Evolutionary conservation across 495 filamentous ascomycete species (phyloP).

Genomic region (Tuber aestivum): DNA sequence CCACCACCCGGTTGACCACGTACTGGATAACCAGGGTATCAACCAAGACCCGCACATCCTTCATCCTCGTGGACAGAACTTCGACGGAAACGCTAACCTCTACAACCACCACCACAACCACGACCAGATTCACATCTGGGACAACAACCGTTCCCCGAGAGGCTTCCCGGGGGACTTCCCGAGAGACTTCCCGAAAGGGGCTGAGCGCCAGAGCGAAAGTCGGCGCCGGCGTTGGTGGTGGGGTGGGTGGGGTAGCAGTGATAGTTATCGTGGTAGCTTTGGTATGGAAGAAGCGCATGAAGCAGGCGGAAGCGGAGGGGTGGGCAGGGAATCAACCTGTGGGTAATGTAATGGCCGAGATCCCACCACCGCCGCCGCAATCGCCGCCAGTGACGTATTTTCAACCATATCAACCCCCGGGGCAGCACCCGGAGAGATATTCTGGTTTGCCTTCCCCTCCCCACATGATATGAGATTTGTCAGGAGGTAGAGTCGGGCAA

Average conservation of each 20-base stretch:
- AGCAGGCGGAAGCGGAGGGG: not conserved
- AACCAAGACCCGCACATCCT: not conserved
- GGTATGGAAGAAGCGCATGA: not conserved
- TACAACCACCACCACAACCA: not conserved
- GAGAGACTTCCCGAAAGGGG: not conserved
- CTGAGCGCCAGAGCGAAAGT: not conserved
- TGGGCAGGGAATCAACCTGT: not conserved
- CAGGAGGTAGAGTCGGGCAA: not conserved
- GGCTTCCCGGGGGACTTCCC: too few relatives aligned
- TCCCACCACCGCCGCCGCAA: not conserved
- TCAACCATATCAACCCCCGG: not conserved
- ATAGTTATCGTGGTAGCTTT: not conserved
- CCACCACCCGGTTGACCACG: not conserved
- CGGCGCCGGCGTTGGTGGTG: not conserved
- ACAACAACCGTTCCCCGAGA: not conserved
- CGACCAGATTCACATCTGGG: not conserved
- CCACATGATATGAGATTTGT: slow-evolving; percentile 1
- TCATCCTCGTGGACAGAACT: not conserved
- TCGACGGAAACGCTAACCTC: not conserved
- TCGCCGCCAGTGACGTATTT: not conserved
- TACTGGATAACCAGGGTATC: not conserved
- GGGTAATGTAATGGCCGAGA: not conserved
- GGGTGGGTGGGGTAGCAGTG: not conserved
- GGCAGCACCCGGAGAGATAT: not conserved
- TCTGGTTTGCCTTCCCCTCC: not conserved